Percentiles rank a stretch among this genome's conserved stretches.
Evolutionary conservation across 805 yeast genomes (phyloP).

Genomic region (Priceomyces castillae): DNA sequence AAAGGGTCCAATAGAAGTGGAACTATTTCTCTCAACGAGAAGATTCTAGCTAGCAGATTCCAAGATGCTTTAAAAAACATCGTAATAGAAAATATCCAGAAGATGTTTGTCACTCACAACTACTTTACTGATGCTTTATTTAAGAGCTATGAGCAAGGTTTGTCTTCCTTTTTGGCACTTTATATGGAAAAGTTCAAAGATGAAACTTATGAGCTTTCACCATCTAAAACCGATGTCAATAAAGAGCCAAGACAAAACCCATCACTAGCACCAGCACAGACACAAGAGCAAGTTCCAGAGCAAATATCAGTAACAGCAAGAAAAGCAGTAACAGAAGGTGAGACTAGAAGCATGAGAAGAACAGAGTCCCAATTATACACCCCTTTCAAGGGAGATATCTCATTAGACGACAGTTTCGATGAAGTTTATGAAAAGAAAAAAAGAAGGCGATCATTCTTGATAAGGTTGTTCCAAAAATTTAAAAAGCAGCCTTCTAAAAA

Average conservation of each 20-base stretch:
- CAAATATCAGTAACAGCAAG: too few relatives aligned
- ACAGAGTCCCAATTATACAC: neutral
- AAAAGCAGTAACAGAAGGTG: too few relatives aligned
- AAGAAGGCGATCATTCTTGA: slow-evolving; percentile 2
- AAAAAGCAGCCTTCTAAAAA: neutral
- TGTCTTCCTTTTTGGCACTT: slow-evolving; percentile 10
- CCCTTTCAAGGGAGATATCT: neutral
- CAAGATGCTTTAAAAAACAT: slow-evolving; percentile 20
- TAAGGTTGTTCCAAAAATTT: slow-evolving; percentile 1
- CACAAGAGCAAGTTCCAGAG: neutral
- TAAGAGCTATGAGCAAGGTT: slow-evolving; percentile 16
- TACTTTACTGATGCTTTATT: slow-evolving; percentile 20
- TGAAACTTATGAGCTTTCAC: neutral
- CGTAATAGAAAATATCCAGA: slow-evolving; percentile 17
- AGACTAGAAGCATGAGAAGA: neutral
- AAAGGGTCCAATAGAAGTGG: slow-evolving; percentile 15
- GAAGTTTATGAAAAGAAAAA: neutral
- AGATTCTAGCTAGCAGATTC: slow-evolving; percentile 20
- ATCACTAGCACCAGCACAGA: neutral
- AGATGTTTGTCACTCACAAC: slow-evolving; percentile 22
- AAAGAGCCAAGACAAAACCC: neutral
- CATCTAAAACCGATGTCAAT: neutral
- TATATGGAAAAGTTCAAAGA: neutral
- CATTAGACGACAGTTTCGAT: neutral
- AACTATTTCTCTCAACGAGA: slow-evolving; percentile 18